Conservation (phyloP, 129 eudicot species). For the Artemisia annua region DNA sequence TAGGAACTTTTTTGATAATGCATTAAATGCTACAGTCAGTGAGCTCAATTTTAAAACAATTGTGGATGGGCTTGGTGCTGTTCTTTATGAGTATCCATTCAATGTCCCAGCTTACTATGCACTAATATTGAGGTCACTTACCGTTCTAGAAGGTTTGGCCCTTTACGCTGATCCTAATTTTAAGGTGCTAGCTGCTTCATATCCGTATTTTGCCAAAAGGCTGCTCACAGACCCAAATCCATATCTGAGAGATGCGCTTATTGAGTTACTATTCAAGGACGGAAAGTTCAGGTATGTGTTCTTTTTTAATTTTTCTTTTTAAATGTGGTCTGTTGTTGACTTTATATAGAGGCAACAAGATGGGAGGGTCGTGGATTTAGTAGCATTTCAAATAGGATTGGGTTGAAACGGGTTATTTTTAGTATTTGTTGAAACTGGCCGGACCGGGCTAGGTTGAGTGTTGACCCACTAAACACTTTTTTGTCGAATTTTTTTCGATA, state of each 20-base stretch:
- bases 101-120: conserved; percentile 97
- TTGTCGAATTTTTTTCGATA: neutral
- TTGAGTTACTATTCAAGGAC: conserved; percentile 93
- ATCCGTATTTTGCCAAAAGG: conserved; percentile 98
- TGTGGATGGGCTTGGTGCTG: conserved; percentile 93
- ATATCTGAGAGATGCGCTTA: conserved; percentile 92
- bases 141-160: conserved; percentile 97
- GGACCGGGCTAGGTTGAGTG: neutral
- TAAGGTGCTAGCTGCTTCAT: conserved; percentile 94
- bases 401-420: neutral
- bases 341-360: conserved; percentile 1
- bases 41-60: conserved; percentile 93
- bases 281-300: conserved; percentile 63
- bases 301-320: neutral
- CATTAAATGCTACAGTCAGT: conserved; percentile 84
- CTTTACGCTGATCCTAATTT: conserved; percentile 93
- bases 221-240: conserved; percentile 95
- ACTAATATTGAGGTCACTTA: conserved; percentile 90
- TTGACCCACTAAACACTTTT: conserved; percentile 9
- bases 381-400: neutral
- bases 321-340: neutral
- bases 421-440: neutral
- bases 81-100: conserved; percentile 85
- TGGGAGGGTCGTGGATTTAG: neutral
- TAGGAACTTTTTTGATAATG: conserved; percentile 86